Evolutionary conservation across 768 basidiomycete species (phyloP).

Genomic region (Termitomyces eurrhizus): DNA sequence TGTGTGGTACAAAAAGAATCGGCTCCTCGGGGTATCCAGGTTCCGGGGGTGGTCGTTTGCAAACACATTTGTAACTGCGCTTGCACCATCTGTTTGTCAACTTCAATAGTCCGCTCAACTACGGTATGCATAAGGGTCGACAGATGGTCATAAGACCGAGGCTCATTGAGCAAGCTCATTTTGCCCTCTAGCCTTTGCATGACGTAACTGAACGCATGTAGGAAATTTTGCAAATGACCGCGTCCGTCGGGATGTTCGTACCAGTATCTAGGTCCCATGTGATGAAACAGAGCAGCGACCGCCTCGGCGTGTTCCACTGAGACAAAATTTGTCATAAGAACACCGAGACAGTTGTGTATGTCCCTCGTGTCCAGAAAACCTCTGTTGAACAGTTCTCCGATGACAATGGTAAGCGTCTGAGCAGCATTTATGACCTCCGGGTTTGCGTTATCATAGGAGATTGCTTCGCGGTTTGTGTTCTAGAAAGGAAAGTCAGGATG

Average conservation of each 20-base stretch:
- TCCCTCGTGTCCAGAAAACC: constrained; percentile 12
- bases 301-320: constrained; percentile 18
- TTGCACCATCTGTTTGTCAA: constrained; percentile 3
- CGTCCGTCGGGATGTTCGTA: constrained; percentile 12
- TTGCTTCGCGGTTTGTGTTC: constrained; percentile 13
- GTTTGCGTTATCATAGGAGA: constrained; percentile 11
- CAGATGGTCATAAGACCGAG: constrained; percentile 4
- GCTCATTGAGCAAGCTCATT: constrained; percentile 12
- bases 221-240: constrained; percentile 8
- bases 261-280: constrained; percentile 15
- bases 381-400: constrained; percentile 11
- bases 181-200: constrained; percentile 11
- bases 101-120: constrained; percentile 2
- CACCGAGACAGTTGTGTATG: constrained; percentile 12
- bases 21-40: constrained; percentile 1
- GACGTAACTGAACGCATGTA: constrained; percentile 1
- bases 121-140: constrained; percentile 2
- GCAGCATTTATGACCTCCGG: constrained; percentile 4
- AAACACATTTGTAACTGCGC: background rate
- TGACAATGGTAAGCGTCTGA: constrained; percentile 10
- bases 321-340: constrained; percentile 14
- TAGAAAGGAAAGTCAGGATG: background rate
- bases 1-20: background rate
- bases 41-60: background rate
- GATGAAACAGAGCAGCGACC: constrained; percentile 10